Base-by-base conservation (phyloP, 2,329 filamentous ascomycete species). In the Fusarium sp. region DNA sequence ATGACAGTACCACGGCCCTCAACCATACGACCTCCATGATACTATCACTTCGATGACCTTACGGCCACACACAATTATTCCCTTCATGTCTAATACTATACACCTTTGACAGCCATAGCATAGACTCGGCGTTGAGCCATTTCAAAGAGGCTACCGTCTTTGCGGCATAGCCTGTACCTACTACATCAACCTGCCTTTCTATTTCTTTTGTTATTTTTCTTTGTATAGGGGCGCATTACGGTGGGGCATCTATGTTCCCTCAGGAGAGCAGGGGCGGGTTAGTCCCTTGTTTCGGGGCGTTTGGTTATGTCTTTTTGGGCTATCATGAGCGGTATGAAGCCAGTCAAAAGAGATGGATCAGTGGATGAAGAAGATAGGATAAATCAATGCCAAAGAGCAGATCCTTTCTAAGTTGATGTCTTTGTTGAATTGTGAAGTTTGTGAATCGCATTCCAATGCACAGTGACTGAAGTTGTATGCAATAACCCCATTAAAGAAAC, bases 91-190 rank as follows among this genome's bases (percentile, higher is more conserved):
- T 76, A 75, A 78, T 78, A 69, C 67, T 69, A 69, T 69, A 76
- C 67, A 74, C 59, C 67, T 71, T 75, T 72, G 72, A 73, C 69
- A 77, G 74, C 74, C 75, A 78, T 76, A 72, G 76, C 78, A 82
- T 81, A 82, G 79, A 80, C 75, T 77, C 67, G 76, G 80, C 80
- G 78, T 81, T 80, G 76, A 67, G 65, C 63, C 67, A 65, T 73
- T 74, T 67, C 72, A 59, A 71, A 64, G 67, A 68, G 69, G 68
- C 65, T 56, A 57, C 69, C 72, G 59, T 63, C 35, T 62, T 67
- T 63, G 69, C 44, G 75, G 59, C 69, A 61, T 32, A 49, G 70
- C 72, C 67, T 79, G 78, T 80, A 80, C 60, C 67, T 76, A 77
- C 73, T 73, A 79, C 52, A 63, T 68, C 65, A 60, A 71, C 71